These are phyloP conservation scores for Plasmodium berghei DNA, from an alignment of 169 alveolate species.

Conservation along the genomic window DNA sequence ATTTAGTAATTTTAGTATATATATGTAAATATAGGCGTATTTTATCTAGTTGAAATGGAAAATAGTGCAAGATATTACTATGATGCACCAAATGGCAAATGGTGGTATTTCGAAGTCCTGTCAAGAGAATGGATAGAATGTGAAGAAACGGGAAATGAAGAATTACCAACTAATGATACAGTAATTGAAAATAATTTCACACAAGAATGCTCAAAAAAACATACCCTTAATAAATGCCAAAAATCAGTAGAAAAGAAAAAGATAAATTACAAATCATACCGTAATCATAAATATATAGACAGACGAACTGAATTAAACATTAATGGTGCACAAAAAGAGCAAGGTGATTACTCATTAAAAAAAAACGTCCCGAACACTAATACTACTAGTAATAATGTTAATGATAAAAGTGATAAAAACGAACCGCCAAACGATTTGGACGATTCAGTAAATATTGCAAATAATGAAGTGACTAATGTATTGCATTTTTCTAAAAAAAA, in stretches of 20 bases:
- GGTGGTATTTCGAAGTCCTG: slow-evolving; percentile 58
- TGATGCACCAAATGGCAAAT: slow-evolving; percentile 40
- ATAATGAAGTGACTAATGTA: neutral
- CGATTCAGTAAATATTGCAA: neutral
- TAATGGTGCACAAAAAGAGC: neutral
- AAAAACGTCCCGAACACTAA: neutral
- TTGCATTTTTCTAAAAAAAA: slow-evolving; percentile 17
- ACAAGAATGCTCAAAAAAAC: neutral
- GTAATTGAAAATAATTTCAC: neutral
- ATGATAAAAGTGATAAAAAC: slow-evolving; percentile 1
- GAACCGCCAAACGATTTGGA: neutral
- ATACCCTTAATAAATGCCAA: neutral
- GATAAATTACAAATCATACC: neutral
- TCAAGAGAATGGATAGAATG: slow-evolving; percentile 48
- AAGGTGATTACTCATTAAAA: neutral
- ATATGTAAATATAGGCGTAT: neutral
- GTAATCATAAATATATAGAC: neutral
- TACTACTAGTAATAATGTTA: neutral
- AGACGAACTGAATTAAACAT: too few relatives aligned
- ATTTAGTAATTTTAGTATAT: neutral
- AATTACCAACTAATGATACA: neutral
- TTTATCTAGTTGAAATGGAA: slow-evolving; percentile 21
- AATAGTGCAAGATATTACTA: slow-evolving; percentile 35
- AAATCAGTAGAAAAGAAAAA: neutral
- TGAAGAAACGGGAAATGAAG: slow-evolving; percentile 12